Evolutionary conservation across 768 basidiomycete genomes (phyloP), one percentile per base, ranked within the genome.

Genomic region (Peribolospora baueri): DNA sequence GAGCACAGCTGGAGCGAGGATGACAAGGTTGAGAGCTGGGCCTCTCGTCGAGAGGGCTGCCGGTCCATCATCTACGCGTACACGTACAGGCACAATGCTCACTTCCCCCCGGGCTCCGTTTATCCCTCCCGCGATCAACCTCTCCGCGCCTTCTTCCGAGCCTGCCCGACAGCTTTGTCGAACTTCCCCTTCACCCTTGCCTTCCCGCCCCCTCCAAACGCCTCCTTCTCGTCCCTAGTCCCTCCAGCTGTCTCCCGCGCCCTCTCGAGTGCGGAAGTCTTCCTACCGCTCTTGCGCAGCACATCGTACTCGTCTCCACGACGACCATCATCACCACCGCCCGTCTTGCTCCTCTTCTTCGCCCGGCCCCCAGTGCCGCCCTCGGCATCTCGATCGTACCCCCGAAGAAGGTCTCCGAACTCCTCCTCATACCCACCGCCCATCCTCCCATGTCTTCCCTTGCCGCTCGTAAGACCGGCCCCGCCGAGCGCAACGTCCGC

Each of bases 401-500:
- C 25, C 25, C 25, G 25, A 25, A 90, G 67, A 41, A 91, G 74
- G 60, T 88, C 86, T 8, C 74, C 76, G 62, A 90, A 90, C 66
- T 86, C 87, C 60, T 82, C 83, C 59, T 80, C 82, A 47, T 87
- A 70, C 1, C 81, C 83, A 13, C 78, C 80, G 7, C 76, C 78
- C 50, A 76, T 66, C 38, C 75, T 65, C 38, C 79, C 61, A 3
- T 60, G 54, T 0, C 62, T 45, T 14, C 60, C 37, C 50, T 58
- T 58, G 36, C 58, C 58, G 4, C 60, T 56, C 14, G 69, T 69
- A 14, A 61, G 58, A 2, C 66, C 68, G 46, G 74, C 76, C 9
- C 81, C 83, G 53, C 91, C 91, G 9, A 95, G 70, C 13, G 85
- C 85, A 58, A 95, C 69, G 59, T 85, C 82, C 59, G 76, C 84